Percentiles rank a stretch among this genome's conserved stretches.
Conservation (phyloP, 1,139 yeast species). For the Diutina ranongensis region DNA sequence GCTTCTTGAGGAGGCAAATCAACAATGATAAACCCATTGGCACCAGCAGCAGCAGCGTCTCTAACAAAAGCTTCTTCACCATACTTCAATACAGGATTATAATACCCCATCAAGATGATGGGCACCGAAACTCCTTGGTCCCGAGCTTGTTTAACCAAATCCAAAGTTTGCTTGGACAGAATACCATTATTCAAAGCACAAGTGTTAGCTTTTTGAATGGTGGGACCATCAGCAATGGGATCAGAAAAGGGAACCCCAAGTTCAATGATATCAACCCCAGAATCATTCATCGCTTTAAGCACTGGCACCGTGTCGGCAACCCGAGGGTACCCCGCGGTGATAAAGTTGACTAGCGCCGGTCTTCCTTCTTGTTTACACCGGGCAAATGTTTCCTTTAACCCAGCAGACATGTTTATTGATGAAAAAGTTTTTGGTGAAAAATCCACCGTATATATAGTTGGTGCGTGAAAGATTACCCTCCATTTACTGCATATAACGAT, state of each 20-base stretch:
- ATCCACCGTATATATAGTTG: not conserved
- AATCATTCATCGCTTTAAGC: constrained; percentile 78
- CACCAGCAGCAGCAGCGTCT: constrained; percentile 80
- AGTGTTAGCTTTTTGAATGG: constrained; percentile 80
- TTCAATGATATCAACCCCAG: constrained; percentile 93
- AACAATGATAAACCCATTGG: constrained; percentile 86
- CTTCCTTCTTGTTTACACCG: constrained; percentile 67
- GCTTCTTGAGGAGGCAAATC: constrained; percentile 99
- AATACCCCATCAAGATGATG: constrained; percentile 90
- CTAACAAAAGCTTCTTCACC: constrained; percentile 78
- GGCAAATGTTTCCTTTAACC: constrained; percentile 58
- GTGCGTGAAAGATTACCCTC: not conserved
- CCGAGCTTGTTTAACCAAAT: constrained; percentile 67
- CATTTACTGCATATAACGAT: not conserved
- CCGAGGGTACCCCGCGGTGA: constrained; percentile 92
- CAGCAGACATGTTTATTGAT: constrained; percentile 41
- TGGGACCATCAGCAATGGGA: constrained; percentile 98
- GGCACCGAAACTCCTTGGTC: constrained; percentile 78
- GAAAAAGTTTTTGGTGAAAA: not conserved
- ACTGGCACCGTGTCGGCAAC: constrained; percentile 81
- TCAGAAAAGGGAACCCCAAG: constrained; percentile 96
- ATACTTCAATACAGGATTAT: constrained; percentile 82
- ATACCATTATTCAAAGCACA: constrained; percentile 74
- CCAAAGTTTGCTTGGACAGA: constrained; percentile 56
- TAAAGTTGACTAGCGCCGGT: constrained; percentile 80